Conservation (phyloP, 2,329 filamentous ascomycete species). For the Rutstroemia sydowiana region DNA sequence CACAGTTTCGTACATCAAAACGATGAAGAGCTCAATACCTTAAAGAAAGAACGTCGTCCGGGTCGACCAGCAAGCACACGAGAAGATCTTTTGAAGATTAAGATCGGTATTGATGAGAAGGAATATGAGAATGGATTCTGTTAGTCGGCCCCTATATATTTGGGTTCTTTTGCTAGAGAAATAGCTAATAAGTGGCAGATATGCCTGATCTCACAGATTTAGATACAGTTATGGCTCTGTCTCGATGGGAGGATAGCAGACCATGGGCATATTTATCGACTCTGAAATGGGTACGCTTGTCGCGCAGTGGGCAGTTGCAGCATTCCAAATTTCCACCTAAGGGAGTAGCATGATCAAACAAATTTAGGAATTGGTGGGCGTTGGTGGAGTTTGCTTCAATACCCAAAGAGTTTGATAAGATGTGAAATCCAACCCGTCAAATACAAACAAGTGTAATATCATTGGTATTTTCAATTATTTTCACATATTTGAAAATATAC, state of each 20-base stretch:
- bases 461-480: too few species aligned
- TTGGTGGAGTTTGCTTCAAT: conserved; percentile 12
- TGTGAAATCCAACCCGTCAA: neutral
- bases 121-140: conserved; percentile 82
- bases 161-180: neutral
- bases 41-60: conserved; percentile 64
- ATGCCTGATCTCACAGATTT: conserved; percentile 68
- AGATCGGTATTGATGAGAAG: conserved; percentile 61
- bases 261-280: conserved; percentile 72
- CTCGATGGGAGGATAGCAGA: conserved; percentile 72
- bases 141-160: conserved; percentile 34
- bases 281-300: conserved; percentile 70
- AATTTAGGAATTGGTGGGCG: conserved; percentile 8
- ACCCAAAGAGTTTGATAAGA: conserved; percentile 9
- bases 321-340: conserved; percentile 75
- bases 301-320: conserved; percentile 54
- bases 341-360: conserved; percentile 31
- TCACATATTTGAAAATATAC: too few species aligned
- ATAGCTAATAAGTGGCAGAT: conserved; percentile 35
- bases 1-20: conserved; percentile 57
- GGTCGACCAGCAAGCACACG: conserved; percentile 71
- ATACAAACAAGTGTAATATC: too few species aligned
- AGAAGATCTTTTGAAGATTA: conserved; percentile 70
- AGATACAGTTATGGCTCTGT: conserved; percentile 57
- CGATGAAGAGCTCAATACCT: conserved; percentile 59